Base-by-base conservation (phyloP, 805 yeast species). In the Schwanniomyces polymorphus region DNA sequence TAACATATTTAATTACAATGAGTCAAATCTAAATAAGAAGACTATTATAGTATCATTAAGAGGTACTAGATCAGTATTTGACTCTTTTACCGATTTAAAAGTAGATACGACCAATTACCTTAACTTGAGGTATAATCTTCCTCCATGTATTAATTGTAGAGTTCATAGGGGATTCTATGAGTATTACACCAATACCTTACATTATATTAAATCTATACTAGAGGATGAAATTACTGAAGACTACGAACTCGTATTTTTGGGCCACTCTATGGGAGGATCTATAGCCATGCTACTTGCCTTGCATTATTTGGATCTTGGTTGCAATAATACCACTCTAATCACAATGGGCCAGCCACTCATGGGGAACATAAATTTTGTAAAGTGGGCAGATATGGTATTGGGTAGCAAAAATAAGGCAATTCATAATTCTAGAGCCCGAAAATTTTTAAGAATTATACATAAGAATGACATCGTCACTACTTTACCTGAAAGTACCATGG, bases 271-370 rank as follows among this genome's bases (percentile, higher is more conserved):
- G 42, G 80, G 79, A 1, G 79, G 79, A 3, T 62, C 76, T 1
- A 65, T 74, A 27, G 74, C 70, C 0, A 52, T 70, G 11, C 54
- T 75, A 2, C 49, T 74, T 10, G 68, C 68, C 6, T 55, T 74
- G 12, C 68, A 72, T 45, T 67, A 62, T 44, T 54, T 68, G 9
- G 72, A 67, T 47, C 48, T 62, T 43, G 74, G 75, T 1, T 65
- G 55, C 45, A 59, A 64, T 14, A 58, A 60, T 18, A 41, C 65
- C 34, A 58, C 63, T 0, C 40, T 75, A 34, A 64, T 72, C 4
- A 73, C 79, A 1, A 63, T 74, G 70, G 80, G 79, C 1, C 78
- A 67, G 54, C 80, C 80, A 0, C 58, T 71, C 18, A 47, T 72
- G 6, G 80, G 79, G 2, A 74, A 75, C 51, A 47, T 55, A 14